Percentiles rank a stretch among this genome's conserved stretches.
Conservation (phyloP, 2,329 filamentous ascomycete genomes). For the Colletotrichum somersetense region DNA sequence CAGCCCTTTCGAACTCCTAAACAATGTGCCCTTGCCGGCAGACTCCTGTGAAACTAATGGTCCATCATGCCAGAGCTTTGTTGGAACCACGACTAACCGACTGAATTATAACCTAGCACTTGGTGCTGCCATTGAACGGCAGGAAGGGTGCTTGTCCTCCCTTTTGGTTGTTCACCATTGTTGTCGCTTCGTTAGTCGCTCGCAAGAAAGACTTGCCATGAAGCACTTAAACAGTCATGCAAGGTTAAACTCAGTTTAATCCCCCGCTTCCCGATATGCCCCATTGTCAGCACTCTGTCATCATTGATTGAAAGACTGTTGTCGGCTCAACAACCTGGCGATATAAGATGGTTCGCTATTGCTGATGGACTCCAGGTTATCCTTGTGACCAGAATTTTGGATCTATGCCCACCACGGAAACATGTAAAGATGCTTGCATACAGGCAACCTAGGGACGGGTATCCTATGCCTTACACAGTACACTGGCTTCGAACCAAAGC, state of each 20-base stretch:
- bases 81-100: not conserved
- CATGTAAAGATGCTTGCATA: not conserved
- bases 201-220: not conserved
- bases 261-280: not conserved
- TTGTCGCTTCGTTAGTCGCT: not conserved
- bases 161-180: not conserved
- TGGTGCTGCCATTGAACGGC: not conserved
- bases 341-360: not conserved
- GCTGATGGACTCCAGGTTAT: not conserved
- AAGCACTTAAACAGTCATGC: not conserved
- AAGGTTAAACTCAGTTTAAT: not conserved
- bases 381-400: not conserved
- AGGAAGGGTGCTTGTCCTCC: too few species aligned
- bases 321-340: not conserved
- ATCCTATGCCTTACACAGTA: not conserved
- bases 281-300: too few species aligned
- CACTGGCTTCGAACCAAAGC: not conserved
- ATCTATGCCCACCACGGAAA: not conserved
- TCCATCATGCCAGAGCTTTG: not conserved
- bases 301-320: not conserved
- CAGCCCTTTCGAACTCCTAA: not conserved
- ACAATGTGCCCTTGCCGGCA: not conserved
- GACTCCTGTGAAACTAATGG: not conserved
- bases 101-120: not conserved
- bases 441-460: not conserved